These are phyloP conservation scores for Sporothrix globosa DNA, from an alignment of 2,329 filamentous ascomycete genomes.

Conservation along the genomic window DNA sequence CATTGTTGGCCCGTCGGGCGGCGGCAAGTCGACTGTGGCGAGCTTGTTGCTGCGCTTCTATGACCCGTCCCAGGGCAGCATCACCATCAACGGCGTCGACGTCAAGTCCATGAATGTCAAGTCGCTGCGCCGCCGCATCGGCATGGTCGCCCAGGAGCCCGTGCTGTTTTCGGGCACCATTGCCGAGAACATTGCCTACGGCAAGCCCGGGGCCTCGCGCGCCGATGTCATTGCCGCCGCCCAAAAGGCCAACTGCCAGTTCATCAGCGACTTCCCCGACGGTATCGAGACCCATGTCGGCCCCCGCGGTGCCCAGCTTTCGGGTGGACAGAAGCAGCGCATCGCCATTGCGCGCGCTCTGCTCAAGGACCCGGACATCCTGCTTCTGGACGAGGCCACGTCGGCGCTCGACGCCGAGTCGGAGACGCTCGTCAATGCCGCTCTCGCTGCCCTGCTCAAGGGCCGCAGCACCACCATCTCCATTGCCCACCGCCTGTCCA, in stretches of 20 bases:
- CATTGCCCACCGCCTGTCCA: constrained; percentile 92
- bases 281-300: constrained; percentile 94
- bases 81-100: constrained; percentile 83
- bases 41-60: constrained; percentile 93
- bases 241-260: constrained; percentile 90
- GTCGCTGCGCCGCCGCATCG: constrained; percentile 86
- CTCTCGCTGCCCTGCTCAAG: constrained; percentile 75
- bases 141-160: constrained; percentile 93
- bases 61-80: constrained; percentile 72
- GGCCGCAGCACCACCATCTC: constrained; percentile 96
- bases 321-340: constrained; percentile 94
- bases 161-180: constrained; percentile 87
- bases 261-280: constrained; percentile 95
- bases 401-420: constrained; percentile 95
- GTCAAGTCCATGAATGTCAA: constrained; percentile 89
- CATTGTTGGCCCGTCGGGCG: constrained; percentile 93
- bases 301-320: constrained; percentile 87
- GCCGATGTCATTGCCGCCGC: constrained; percentile 85
- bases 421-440: constrained; percentile 93
- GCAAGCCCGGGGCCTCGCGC: constrained; percentile 75
- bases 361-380: constrained; percentile 92
- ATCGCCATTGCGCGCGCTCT: constrained; percentile 95
- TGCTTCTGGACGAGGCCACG: constrained; percentile 95
- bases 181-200: constrained; percentile 90
- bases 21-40: constrained; percentile 94